phyloP scores from a whole-genome alignment of 169 alveolate genomes.

The Plasmodium malariae region DNA sequence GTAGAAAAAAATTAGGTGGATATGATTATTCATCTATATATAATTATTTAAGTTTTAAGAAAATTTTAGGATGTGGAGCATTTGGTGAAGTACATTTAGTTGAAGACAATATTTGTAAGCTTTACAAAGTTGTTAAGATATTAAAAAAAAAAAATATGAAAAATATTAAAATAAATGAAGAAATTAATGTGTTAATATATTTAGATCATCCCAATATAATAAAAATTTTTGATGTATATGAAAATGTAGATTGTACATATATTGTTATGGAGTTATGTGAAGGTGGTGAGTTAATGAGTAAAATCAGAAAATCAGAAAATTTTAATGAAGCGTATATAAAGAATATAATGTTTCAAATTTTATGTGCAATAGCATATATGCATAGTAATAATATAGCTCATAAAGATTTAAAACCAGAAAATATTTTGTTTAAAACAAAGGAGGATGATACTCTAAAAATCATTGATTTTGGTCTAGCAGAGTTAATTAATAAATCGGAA shows the following conservation, averaged over 20 bases:
- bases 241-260: conserved; percentile 92
- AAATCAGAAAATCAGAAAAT: conserved; percentile 91
- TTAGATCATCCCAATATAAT: conserved; percentile 94
- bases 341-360: conserved; percentile 92
- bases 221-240: conserved; percentile 93
- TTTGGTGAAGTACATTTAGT: conserved; percentile 86
- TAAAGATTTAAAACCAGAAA: conserved; percentile 88
- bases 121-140: conserved; percentile 71
- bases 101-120: conserved; percentile 76
- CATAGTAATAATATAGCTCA: conserved; percentile 91
- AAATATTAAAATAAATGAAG: conserved; percentile 73
- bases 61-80: conserved; percentile 83
- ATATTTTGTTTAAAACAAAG: conserved; percentile 77
- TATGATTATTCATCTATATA: conserved; percentile 67
- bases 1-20: conserved; percentile 71
- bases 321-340: conserved; percentile 93
- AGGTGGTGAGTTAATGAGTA: conserved; percentile 98
- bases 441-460: conserved; percentile 81
- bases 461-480: conserved; percentile 85
- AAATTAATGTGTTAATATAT: conserved; percentile 73
- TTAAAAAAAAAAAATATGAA: conserved; percentile 71
- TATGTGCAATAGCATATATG: conserved; percentile 95
- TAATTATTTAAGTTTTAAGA: conserved; percentile 78
- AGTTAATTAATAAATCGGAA: conserved; percentile 80
- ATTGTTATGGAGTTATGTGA: conserved; percentile 94